phyloP scores from a whole-genome alignment of 2,329 filamentous ascomycete species.

The Emericellopsis atlantica region DNA sequence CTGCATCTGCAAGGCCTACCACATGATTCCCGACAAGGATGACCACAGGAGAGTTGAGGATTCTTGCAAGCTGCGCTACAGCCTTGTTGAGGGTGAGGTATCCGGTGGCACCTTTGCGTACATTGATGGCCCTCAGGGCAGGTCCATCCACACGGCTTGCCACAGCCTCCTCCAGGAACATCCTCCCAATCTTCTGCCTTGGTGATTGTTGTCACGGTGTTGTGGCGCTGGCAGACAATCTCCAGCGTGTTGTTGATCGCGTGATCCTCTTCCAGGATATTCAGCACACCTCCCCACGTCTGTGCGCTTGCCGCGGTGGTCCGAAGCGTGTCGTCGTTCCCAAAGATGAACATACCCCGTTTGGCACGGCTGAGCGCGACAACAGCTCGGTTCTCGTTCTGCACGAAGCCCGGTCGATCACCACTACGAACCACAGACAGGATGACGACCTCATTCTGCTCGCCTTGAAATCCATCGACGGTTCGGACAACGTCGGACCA shows the following conservation, averaged over 20 bases:
- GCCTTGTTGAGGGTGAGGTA: no score
- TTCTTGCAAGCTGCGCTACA: no score
- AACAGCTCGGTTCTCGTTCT: constrained; percentile 44
- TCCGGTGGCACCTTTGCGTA: not conserved
- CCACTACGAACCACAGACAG: constrained; percentile 72
- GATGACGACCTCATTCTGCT: constrained; percentile 76
- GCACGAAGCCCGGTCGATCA: constrained; percentile 52
- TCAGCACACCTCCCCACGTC: constrained; percentile 27
- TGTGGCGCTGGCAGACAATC: constrained; percentile 50
- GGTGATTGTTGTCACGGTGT: constrained; percentile 33
- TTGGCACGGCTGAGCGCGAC: constrained; percentile 58
- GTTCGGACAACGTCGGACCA: constrained; percentile 51
- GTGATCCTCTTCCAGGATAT: constrained; percentile 24
- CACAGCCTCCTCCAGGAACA: constrained; percentile 10
- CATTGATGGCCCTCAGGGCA: not conserved
- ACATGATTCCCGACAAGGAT: not conserved
- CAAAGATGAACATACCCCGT: constrained; percentile 74
- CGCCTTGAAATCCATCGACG: constrained; percentile 82
- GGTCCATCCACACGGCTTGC: not conserved
- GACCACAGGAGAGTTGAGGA: not conserved
- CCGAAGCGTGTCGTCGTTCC: constrained; percentile 48
- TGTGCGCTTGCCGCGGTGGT: constrained; percentile 26
- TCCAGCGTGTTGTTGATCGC: constrained; percentile 32
- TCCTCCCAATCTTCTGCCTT: constrained; percentile 38
- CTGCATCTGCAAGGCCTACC: not conserved